Evolutionary conservation across 768 basidiomycete genomes (phyloP).

Genomic region (Hemileccinum impolitum): DNA sequence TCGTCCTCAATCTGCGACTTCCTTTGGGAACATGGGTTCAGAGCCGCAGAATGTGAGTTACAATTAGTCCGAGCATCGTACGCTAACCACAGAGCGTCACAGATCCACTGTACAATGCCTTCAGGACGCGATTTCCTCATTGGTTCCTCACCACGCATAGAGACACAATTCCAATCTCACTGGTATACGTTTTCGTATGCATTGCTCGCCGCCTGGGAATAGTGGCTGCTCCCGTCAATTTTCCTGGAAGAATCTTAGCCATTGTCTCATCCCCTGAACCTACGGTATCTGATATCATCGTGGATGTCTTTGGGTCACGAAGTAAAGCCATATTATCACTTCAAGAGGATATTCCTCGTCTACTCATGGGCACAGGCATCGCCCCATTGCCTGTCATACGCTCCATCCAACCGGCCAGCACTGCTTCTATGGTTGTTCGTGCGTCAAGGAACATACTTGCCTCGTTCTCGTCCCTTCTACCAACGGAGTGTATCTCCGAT

Average conservation of each 20-base stretch:
- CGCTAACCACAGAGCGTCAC: slow-evolving; percentile 1
- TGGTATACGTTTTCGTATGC: slow-evolving; percentile 56
- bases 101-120: slow-evolving; percentile 40
- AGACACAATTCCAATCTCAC: slow-evolving; percentile 54
- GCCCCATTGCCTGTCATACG: slow-evolving; percentile 13
- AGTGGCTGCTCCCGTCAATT: slow-evolving; percentile 50
- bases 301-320: slow-evolving; percentile 47
- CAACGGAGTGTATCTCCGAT: slow-evolving; percentile 25
- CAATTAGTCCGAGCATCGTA: not conserved
- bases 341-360: slow-evolving; percentile 33
- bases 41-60: slow-evolving; percentile 39
- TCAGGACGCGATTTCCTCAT: slow-evolving; percentile 60
- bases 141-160: slow-evolving; percentile 49
- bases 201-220: slow-evolving; percentile 52
- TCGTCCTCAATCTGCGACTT: slow-evolving; percentile 48
- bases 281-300: slow-evolving; percentile 35
- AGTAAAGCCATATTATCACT: slow-evolving; percentile 33
- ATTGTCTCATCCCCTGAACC: slow-evolving; percentile 42
- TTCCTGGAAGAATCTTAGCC: slow-evolving; percentile 54
- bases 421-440: slow-evolving; percentile 38
- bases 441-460: slow-evolving; percentile 39
- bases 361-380: slow-evolving; percentile 28
- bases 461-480: slow-evolving; percentile 26
- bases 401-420: slow-evolving; percentile 29
- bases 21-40: slow-evolving; percentile 48